Percentiles rank a stretch among this genome's conserved stretches.
phyloP scores from a whole-genome alignment of 2,329 filamentous ascomycete genomes.

The Diaporthe ilicicola region DNA sequence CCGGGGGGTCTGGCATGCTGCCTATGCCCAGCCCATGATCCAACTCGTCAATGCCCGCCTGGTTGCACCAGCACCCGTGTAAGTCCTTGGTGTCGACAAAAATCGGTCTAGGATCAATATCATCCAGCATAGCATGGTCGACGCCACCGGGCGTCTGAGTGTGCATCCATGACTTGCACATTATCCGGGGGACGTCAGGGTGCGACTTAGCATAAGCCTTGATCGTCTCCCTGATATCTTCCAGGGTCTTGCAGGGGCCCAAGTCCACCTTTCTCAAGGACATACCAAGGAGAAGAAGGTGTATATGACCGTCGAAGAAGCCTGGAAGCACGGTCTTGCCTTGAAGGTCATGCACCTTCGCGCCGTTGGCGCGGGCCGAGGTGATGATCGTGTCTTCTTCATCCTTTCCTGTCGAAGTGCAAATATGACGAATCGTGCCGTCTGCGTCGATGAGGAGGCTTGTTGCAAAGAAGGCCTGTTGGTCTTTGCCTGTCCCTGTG shows the following conservation, averaged over 20 bases:
- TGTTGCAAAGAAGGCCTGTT: conserved; percentile 45
- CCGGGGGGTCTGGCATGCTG: conserved; percentile 55
- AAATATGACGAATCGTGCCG: conserved; percentile 47
- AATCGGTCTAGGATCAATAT: conserved; percentile 59
- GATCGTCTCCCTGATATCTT: conserved; percentile 58
- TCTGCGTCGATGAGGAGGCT: conserved; percentile 46
- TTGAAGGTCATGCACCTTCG: conserved; percentile 45
- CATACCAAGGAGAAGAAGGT: conserved; percentile 63
- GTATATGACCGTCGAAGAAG: conserved; percentile 67
- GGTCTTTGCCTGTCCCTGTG: conserved; percentile 36
- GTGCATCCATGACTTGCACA: conserved; percentile 65
- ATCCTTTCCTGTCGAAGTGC: conserved; percentile 41
- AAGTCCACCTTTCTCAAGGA: conserved; percentile 61
- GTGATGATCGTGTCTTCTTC: conserved; percentile 36
- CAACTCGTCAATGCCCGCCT: conserved; percentile 59
- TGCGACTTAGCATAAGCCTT: conserved; percentile 53
- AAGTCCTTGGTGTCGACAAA: conserved; percentile 66
- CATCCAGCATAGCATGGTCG: conserved; percentile 59
- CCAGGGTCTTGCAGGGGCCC: conserved; percentile 53
- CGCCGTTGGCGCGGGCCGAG: conserved; percentile 38
- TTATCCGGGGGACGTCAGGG: conserved; percentile 54
- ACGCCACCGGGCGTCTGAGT: conserved; percentile 60
- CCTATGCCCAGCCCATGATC: conserved; percentile 57
- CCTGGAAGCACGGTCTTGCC: conserved; percentile 58
- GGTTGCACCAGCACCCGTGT: conserved; percentile 65